These are phyloP conservation scores for Cafeteria roenbergensis DNA, from an alignment of 108 stramenopile genomes.

Conservation along the genomic window DNA sequence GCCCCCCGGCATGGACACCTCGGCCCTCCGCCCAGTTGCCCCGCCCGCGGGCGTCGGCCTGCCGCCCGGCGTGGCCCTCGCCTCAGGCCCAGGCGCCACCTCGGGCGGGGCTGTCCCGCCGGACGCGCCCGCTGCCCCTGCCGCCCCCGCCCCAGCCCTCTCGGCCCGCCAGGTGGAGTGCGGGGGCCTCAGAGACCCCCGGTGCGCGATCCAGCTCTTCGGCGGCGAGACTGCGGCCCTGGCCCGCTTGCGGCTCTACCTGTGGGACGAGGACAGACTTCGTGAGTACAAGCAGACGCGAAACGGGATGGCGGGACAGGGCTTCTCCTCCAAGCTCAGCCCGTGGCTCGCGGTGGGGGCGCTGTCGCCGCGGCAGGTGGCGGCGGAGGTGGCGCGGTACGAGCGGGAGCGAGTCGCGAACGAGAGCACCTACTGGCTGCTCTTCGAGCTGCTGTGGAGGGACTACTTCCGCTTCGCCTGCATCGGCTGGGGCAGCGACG, in stretches of 20 bases:
- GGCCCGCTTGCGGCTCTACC: constrained; percentile 64
- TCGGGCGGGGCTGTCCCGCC: too few relatives aligned
- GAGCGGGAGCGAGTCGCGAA: constrained; percentile 65
- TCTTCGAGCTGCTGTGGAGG: constrained; percentile 86
- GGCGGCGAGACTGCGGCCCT: constrained; percentile 83
- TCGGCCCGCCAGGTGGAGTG: too few relatives aligned
- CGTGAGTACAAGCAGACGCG: constrained; percentile 79
- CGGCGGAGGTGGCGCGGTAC: constrained; percentile 59
- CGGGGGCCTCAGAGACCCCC: neutral
- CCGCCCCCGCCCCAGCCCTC: too few relatives aligned
- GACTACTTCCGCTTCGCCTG: constrained; percentile 86
- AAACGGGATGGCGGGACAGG: constrained; percentile 84
- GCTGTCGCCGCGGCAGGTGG: constrained; percentile 69
- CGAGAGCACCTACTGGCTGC: constrained; percentile 89
- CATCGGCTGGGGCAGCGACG: constrained; percentile 59
- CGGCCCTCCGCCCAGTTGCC: too few relatives aligned
- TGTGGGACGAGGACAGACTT: constrained; percentile 73
- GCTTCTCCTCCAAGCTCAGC: constrained; percentile 79
- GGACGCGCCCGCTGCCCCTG: too few relatives aligned
- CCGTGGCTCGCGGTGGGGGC: constrained; percentile 88
- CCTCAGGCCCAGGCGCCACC: too few relatives aligned
- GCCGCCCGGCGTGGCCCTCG: too few relatives aligned
- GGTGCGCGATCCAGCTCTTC: constrained; percentile 35
- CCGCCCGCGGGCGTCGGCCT: too few relatives aligned
- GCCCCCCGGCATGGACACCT: too few relatives aligned